These are phyloP conservation scores for Verticillium zaregamsianum DNA, from an alignment of 2,329 filamentous ascomycete genomes.

Conservation along the genomic window DNA sequence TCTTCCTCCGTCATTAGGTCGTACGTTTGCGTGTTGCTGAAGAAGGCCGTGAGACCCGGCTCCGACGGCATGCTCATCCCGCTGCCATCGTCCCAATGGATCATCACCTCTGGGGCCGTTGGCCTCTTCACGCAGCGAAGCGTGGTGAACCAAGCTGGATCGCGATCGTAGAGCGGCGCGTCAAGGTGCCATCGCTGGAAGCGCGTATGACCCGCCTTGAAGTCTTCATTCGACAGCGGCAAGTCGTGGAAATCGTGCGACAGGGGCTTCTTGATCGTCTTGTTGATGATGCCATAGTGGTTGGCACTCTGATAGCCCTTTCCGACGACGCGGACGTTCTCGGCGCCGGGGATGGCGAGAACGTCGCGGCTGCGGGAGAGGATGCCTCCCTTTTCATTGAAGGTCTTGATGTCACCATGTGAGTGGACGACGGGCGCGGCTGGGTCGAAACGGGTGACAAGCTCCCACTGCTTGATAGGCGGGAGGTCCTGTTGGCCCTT, in stretches of 20 bases:
- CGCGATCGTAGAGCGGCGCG: slow-evolving; percentile 35
- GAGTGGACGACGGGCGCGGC: slow-evolving; percentile 34
- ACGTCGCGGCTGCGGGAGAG: slow-evolving; percentile 26
- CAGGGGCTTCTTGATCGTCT: slow-evolving; percentile 22
- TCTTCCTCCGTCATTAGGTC: slow-evolving; percentile 36
- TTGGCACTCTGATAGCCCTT: slow-evolving; percentile 40
- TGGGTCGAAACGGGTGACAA: slow-evolving; percentile 38
- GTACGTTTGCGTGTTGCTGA: slow-evolving; percentile 37
- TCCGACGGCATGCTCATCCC: slow-evolving; percentile 34
- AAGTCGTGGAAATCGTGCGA: slow-evolving; percentile 33
- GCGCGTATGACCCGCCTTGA: slow-evolving; percentile 34
- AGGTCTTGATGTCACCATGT: slow-evolving; percentile 35
- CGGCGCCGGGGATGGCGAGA: slow-evolving; percentile 33
- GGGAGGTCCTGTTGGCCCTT: slow-evolving; percentile 34
- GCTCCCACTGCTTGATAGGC: slow-evolving; percentile 39
- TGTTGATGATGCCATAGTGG: slow-evolving; percentile 37
- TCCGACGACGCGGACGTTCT: slow-evolving; percentile 39
- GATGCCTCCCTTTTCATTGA: slow-evolving; percentile 33
- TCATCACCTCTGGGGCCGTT: slow-evolving; percentile 25
- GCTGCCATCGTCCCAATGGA: slow-evolving; percentile 37
- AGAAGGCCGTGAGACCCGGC: slow-evolving; percentile 38
- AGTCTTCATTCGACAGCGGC: slow-evolving; percentile 26
- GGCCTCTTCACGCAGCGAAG: slow-evolving; percentile 34
- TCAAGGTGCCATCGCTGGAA: slow-evolving; percentile 48
- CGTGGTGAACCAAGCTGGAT: slow-evolving; percentile 38